Percentiles rank a stretch among this genome's conserved stretches.
Conservation (phyloP, 2,329 filamentous ascomycete species). For the Fusarium goolgardi region DNA sequence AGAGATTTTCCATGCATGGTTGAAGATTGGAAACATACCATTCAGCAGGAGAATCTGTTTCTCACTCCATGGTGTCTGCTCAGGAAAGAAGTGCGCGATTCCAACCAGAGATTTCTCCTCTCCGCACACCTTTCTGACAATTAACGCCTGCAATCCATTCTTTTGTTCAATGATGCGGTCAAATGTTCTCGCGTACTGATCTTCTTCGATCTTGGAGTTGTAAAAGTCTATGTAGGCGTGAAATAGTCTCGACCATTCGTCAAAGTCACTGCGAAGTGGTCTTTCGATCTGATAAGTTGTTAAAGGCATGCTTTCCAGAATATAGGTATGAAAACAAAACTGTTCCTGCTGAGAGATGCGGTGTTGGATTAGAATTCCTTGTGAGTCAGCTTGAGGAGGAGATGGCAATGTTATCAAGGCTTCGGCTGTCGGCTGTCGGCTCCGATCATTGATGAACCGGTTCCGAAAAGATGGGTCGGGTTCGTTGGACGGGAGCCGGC, state of each 20-base stretch:
- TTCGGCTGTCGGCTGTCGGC: constrained; percentile 5
- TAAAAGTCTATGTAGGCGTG: constrained; percentile 34
- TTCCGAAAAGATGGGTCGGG: constrained; percentile 10
- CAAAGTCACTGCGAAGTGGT: constrained; percentile 12
- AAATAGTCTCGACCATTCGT: constrained; percentile 28
- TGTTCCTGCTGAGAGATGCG: fast-evolving
- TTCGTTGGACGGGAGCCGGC: background rate
- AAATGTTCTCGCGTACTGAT: constrained; percentile 23
- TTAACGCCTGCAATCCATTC: constrained; percentile 20
- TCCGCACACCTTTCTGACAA: background rate
- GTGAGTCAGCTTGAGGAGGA: background rate
- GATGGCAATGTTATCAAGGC: background rate
- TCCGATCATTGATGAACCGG: background rate
- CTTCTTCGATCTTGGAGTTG: constrained; percentile 20
- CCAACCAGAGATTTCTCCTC: constrained; percentile 8
- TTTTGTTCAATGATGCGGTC: constrained; percentile 26
- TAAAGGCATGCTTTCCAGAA: background rate
- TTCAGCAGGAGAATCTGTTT: constrained; percentile 32
- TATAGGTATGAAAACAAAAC: fast-evolving
- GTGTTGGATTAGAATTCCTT: no score
- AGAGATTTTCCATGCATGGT: fast-evolving
- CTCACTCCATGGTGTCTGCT: constrained; percentile 37
- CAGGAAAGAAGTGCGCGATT: constrained; percentile 35
- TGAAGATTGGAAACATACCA: background rate
- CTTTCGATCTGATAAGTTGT: constrained; percentile 16